phyloP scores from a whole-genome alignment of 1,284 basidiomycete species.

The Heterobasidion annosum region DNA sequence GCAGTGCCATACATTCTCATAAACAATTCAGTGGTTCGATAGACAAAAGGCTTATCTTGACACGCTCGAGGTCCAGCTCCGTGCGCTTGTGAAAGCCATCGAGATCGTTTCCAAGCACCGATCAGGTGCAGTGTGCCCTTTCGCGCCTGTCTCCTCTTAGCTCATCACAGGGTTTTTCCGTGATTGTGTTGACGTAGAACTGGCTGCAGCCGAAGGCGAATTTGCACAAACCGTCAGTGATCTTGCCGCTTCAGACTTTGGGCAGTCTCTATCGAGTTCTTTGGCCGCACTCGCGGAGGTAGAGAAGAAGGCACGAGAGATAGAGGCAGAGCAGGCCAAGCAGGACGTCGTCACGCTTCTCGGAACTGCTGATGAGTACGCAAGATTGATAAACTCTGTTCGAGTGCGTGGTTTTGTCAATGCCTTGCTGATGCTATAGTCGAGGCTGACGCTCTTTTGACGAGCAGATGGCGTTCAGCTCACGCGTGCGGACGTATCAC shows the following conservation, averaged over 20 bases:
- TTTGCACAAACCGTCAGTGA: constrained; percentile 63
- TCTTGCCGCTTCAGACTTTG: constrained; percentile 69
- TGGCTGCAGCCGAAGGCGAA: constrained; percentile 60
- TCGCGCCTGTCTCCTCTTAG: background rate
- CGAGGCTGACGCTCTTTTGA: background rate
- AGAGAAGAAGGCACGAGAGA: constrained; percentile 59
- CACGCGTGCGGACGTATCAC: constrained; percentile 78
- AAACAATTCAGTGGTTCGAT: constrained; percentile 76
- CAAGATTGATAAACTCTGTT: constrained; percentile 84
- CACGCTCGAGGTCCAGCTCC: constrained; percentile 83
- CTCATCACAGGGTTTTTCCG: background rate
- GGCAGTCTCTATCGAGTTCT: constrained; percentile 59
- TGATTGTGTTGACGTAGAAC: constrained; percentile 32
- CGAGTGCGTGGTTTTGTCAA: constrained; percentile 44
- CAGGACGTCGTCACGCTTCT: constrained; percentile 74
- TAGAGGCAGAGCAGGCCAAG: constrained; percentile 65
- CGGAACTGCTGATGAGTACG: constrained; percentile 88
- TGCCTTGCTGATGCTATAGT: background rate
- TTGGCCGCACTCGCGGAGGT: constrained; percentile 67
- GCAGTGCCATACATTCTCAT: background rate
- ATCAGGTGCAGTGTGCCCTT: constrained; percentile 34
- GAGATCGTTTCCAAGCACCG: constrained; percentile 78
- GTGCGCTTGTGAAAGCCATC: constrained; percentile 79
- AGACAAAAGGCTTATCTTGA: constrained; percentile 82
- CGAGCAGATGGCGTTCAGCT: constrained; percentile 71